These are phyloP conservation scores for Exophiala mesophila DNA, from an alignment of 2,329 filamentous ascomycete genomes.

Conservation along the genomic window DNA sequence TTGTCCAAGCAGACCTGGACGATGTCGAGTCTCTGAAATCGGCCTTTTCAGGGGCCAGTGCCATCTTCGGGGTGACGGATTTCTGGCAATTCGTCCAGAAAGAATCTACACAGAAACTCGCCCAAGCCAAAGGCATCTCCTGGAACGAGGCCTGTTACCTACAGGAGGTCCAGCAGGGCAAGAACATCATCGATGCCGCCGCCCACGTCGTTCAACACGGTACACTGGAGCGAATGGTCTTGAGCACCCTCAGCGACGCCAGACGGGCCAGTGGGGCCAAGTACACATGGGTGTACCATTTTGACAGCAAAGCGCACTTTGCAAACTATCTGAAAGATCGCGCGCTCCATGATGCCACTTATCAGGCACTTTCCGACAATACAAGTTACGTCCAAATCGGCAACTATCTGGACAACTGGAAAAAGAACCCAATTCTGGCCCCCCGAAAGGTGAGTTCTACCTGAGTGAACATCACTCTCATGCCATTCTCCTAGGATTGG, in stretches of 20 bases:
- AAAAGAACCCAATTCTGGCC: constrained; percentile 5
- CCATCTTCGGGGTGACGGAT: constrained; percentile 13
- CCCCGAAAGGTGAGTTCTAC: constrained; percentile 3
- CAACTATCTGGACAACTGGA: constrained; percentile 33
- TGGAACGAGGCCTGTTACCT: constrained; percentile 11
- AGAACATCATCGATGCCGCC: constrained; percentile 36
- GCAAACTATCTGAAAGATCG: constrained; percentile 30
- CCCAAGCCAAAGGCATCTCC: constrained; percentile 6
- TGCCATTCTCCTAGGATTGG: background rate
- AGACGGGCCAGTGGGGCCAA: constrained; percentile 38
- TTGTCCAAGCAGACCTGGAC: constrained; percentile 8
- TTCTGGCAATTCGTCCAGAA: constrained; percentile 10
- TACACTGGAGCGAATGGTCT: constrained; percentile 36
- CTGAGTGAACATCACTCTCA: background rate
- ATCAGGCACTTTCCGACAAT: constrained; percentile 29
- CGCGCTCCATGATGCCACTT: constrained; percentile 3
- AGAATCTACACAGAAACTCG: background rate
- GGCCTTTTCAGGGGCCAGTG: constrained; percentile 8
- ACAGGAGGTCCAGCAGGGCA: constrained; percentile 35
- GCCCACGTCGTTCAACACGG: constrained; percentile 23
- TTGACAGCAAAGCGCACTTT: constrained; percentile 38
- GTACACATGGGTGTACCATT: constrained; percentile 40
- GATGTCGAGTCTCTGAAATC: constrained; percentile 9
- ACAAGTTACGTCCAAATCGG: constrained; percentile 33
- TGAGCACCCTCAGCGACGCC: constrained; percentile 36